phyloP scores from a whole-genome alignment of 1,284 basidiomycete genomes.

The Moesziomyces sp. region DNA sequence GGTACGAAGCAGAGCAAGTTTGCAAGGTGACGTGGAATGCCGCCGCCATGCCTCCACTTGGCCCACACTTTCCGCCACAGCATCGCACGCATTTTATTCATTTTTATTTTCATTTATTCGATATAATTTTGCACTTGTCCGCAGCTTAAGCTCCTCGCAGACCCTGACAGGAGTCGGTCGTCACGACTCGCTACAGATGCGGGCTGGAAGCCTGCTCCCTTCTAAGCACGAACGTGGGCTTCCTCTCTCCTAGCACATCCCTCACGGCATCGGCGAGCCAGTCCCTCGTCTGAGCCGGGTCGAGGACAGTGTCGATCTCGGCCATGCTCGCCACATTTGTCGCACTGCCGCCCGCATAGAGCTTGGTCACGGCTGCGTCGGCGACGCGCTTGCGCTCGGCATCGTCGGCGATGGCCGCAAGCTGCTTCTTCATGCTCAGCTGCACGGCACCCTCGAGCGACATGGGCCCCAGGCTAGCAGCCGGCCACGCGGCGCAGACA shows the following conservation, averaged over 20 bases:
- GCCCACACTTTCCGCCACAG: no score
- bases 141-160: background rate
- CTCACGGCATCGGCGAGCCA: slow-evolving; percentile 28
- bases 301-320: slow-evolving; percentile 55
- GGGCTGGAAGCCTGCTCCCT: slow-evolving; percentile 4
- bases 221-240: slow-evolving; percentile 13
- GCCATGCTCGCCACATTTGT: slow-evolving; percentile 41
- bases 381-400: slow-evolving; percentile 25
- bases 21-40: slow-evolving; percentile 29
- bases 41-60: background rate
- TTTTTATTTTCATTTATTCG: background rate
- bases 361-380: slow-evolving; percentile 23
- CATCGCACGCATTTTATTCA: no score
- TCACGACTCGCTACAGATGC: slow-evolving; percentile 8
- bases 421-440: slow-evolving; percentile 48
- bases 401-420: slow-evolving; percentile 29
- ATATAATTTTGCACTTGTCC: background rate
- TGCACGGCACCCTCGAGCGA: slow-evolving; percentile 51
- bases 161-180: no score
- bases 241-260: slow-evolving; percentile 21
- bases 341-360: slow-evolving; percentile 43
- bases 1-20: background rate
- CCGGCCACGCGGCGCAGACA: slow-evolving; percentile 46
- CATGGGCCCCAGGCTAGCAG: slow-evolving; percentile 40
- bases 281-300: slow-evolving; percentile 49